Evolutionary conservation across 1,139 yeast genomes (phyloP), one percentile per base, ranked within the genome.

Genomic region (Yamadazyma mexicana): DNA sequence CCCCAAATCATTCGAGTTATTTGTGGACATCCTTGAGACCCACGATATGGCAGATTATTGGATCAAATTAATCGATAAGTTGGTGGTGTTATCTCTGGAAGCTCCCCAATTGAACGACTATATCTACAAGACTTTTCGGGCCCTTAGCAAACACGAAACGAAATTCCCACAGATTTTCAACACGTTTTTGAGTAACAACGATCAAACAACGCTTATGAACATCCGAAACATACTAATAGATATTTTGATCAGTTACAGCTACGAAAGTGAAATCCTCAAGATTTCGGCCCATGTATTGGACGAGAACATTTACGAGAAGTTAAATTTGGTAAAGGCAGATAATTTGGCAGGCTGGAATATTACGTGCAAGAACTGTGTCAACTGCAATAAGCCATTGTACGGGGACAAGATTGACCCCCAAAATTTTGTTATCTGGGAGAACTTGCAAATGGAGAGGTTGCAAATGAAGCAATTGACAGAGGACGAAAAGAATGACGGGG

Each of bases 341-440:
- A 67, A 74, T 17, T 47, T 69, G 1, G 56, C 60, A 38, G 95
- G 95, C 0, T 82, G 91, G 87, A 62, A 78, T 1, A 73, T 81
- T 1, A 61, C 59, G 22, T 62, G 69, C 15, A 70, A 75, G 37
- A 73, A 67, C 35, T 87, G 96, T 59, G 82, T 84, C 38, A 77
- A 83, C 0, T 87, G 96, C 57, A 87, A 85, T 2, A 78, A 77
- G 46, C 62, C 63, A 24, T 61, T 87, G 29, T 79, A 86, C 75
- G 95, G 95, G 0, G 26, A 23, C 7, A 17, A 76, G 1, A 62
- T 81, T 2, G 63, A 69, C 28, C 66, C 70, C 2, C 62, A 59
- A 9, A 60, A 71, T 34, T 74, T 55, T 31, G 43, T 51, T 17
- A 74, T 74, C 3, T 81, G 85, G 86, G 82, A 77, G 52, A 63